Conservation (phyloP, 2,329 filamentous ascomycete species). For the Curvularia spicifera region DNA sequence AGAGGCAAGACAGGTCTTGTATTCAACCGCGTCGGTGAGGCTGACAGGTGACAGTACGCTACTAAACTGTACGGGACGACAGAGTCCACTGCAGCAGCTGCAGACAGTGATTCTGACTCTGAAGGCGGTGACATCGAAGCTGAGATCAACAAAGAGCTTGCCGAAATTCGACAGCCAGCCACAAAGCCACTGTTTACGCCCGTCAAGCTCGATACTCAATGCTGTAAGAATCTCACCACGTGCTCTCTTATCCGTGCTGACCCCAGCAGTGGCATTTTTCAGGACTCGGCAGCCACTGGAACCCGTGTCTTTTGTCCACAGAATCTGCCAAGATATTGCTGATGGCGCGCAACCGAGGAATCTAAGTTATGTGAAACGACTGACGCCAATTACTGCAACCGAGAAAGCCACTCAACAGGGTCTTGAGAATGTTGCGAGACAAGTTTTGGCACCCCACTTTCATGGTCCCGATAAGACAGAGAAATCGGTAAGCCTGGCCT, state of each 20-base stretch:
- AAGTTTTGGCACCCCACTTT: constrained; percentile 70
- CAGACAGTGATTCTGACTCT: constrained; percentile 44
- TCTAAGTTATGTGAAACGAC: constrained; percentile 64
- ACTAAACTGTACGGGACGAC: constrained; percentile 59
- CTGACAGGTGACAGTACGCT: constrained; percentile 66
- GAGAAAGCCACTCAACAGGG: constrained; percentile 73
- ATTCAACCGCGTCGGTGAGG: neutral
- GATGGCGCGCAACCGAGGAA: constrained; percentile 58
- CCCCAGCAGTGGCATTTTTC: constrained; percentile 62
- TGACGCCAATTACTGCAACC: constrained; percentile 65
- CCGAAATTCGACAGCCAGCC: constrained; percentile 62
- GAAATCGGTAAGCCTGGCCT: constrained; percentile 58
- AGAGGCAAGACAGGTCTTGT: constrained; percentile 58
- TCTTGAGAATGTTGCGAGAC: constrained; percentile 67
- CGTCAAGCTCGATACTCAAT: constrained; percentile 62
- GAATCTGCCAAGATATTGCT: constrained; percentile 63
- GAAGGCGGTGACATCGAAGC: constrained; percentile 69
- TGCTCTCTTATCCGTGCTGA: constrained; percentile 20
- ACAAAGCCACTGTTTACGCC: constrained; percentile 59
- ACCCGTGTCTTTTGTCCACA: constrained; percentile 65
- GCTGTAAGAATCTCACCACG: constrained; percentile 51
- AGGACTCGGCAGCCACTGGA: constrained; percentile 63
- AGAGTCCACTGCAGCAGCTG: constrained; percentile 50
- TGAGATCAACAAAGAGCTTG: constrained; percentile 74
- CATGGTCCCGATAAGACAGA: constrained; percentile 56